Percentiles rank a stretch among this genome's conserved stretches.
Evolutionary conservation across 2,329 filamentous ascomycete genomes (phyloP).

Genomic region (Claviceps humidiphila): DNA sequence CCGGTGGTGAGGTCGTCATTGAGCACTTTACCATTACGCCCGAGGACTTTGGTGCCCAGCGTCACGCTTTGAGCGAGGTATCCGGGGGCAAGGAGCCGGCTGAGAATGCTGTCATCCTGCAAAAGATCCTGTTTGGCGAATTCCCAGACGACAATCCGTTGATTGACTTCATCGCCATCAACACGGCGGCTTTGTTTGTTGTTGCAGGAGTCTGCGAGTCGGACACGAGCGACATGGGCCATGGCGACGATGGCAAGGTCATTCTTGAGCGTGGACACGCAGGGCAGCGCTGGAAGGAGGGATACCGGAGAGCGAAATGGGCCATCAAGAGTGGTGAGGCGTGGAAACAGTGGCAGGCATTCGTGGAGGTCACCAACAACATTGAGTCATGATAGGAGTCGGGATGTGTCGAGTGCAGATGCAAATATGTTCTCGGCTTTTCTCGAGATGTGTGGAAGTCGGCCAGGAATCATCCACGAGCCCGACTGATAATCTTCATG

Average conservation of each 20-base stretch:
- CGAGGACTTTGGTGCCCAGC: conserved; percentile 71
- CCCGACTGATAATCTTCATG: not conserved
- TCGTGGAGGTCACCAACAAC: conserved; percentile 69
- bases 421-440: too few relatives aligned
- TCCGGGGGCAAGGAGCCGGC: conserved; percentile 73
- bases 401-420: not conserved
- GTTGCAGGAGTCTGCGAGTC: conserved; percentile 77
- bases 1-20: conserved; percentile 35
- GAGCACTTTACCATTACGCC: conserved; percentile 70
- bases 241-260: conserved; percentile 67
- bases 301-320: conserved; percentile 75
- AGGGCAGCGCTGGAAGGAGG: conserved; percentile 88
- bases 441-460: too few relatives aligned
- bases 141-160: conserved; percentile 68
- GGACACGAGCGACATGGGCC: conserved; percentile 65
- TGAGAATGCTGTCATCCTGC: conserved; percentile 78
- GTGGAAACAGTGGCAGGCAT: conserved; percentile 68
- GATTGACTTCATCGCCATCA: conserved; percentile 86
- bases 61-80: conserved; percentile 63
- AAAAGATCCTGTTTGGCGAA: conserved; percentile 61
- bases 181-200: conserved; percentile 79
- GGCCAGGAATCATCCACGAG: too few relatives aligned
- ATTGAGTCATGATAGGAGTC: conserved; percentile 13
- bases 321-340: conserved; percentile 77
- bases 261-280: conserved; percentile 73